Evolutionary conservation across 2,329 filamentous ascomycete genomes (phyloP).

Genomic region (Colletotrichum lentis): DNA sequence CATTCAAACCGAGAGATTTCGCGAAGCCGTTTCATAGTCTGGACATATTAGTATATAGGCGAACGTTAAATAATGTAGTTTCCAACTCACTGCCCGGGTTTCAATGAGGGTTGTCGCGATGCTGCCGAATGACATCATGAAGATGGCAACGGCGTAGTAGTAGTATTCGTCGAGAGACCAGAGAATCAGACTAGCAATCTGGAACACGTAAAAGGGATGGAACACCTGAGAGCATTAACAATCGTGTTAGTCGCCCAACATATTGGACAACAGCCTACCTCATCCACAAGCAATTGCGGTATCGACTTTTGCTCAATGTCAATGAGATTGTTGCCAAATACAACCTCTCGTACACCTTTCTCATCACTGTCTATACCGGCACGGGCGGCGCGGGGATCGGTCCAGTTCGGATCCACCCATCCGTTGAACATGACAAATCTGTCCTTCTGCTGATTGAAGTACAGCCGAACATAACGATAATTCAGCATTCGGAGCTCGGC

Average conservation of each 20-base stretch:
- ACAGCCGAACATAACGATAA: constrained; percentile 94
- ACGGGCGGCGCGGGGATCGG: constrained; percentile 76
- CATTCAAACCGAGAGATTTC: constrained; percentile 96
- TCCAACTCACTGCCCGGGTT: constrained; percentile 74
- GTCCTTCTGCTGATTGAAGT: constrained; percentile 87
- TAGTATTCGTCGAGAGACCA: constrained; percentile 98
- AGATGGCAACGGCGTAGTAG: constrained; percentile 95
- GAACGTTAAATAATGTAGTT: background rate
- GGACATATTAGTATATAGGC: constrained; percentile 34
- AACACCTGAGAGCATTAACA: constrained; percentile 69
- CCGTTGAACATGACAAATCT: constrained; percentile 86
- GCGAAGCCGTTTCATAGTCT: constrained; percentile 88
- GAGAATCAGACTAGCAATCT: constrained; percentile 89
- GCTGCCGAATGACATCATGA: constrained; percentile 91
- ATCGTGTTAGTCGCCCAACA: background rate
- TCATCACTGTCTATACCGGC: constrained; percentile 88
- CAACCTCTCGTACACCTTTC: constrained; percentile 79
- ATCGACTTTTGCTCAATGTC: constrained; percentile 91
- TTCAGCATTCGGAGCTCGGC: constrained; percentile 79
- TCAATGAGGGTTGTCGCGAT: constrained; percentile 90
- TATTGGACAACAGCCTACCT: constrained; percentile 59
- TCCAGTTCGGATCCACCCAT: constrained; percentile 96
- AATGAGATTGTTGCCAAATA: constrained; percentile 91
- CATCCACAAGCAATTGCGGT: constrained; percentile 84
- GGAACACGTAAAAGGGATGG: constrained; percentile 98